phyloP scores from a whole-genome alignment of 495 filamentous ascomycete species.

The Aspergillus affinis region DNA sequence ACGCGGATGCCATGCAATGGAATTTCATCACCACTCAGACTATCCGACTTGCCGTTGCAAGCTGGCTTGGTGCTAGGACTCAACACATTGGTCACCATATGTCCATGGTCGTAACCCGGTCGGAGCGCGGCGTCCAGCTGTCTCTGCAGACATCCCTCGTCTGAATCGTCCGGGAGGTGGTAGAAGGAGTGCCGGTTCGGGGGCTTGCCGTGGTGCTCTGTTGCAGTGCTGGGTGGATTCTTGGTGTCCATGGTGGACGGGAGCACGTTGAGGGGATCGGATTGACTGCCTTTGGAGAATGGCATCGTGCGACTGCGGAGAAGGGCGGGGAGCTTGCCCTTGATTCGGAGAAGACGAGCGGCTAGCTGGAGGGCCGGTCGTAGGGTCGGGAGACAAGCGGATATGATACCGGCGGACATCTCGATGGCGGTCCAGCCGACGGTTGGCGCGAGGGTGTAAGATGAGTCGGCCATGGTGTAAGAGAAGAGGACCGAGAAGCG shows the following conservation, averaged over 20 bases:
- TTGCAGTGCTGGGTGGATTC: not conserved
- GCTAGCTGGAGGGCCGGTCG: conserved; percentile 26
- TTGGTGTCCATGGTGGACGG: conserved; percentile 2
- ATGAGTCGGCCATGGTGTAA: conserved; percentile 30
- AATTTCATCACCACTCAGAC: conserved; percentile 22
- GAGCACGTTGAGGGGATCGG: conserved; percentile 5
- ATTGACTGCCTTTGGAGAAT: conserved; percentile 6
- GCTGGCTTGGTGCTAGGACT: not conserved
- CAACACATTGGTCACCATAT: conserved; percentile 20
- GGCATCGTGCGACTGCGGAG: conserved; percentile 13
- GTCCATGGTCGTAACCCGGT: conserved; percentile 21
- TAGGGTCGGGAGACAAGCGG: conserved; percentile 46
- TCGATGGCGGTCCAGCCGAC: conserved; percentile 46
- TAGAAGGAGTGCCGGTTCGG: conserved; percentile 21
- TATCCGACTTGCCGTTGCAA: not conserved
- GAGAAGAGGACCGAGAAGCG: conserved; percentile 37
- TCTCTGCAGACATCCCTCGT: not conserved
- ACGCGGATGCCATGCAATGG: conserved; percentile 28
- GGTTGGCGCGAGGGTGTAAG: conserved; percentile 42
- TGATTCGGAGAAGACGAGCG: conserved; percentile 18
- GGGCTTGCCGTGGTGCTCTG: not conserved
- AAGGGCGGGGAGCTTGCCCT: conserved; percentile 12
- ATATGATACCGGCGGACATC: conserved; percentile 46
- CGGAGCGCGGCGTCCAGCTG: conserved; percentile 13
- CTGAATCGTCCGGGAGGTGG: conserved; percentile 18